phyloP scores from a whole-genome alignment of 1,284 basidiomycete species.

The Exobasidium cylindrosporum region DNA sequence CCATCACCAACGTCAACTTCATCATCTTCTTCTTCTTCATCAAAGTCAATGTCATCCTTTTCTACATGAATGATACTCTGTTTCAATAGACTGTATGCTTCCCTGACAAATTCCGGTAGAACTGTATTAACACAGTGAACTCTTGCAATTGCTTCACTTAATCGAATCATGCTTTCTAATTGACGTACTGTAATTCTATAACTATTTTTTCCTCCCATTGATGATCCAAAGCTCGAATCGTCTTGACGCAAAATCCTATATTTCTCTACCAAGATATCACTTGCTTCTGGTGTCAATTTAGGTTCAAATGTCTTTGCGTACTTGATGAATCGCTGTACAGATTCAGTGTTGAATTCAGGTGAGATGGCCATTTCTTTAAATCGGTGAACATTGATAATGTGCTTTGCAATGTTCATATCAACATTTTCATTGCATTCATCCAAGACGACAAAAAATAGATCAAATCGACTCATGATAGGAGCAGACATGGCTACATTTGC shows the following conservation, averaged over 20 bases:
- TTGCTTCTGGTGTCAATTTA: constrained; percentile 79
- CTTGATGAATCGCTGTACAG: constrained; percentile 90
- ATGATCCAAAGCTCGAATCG: constrained; percentile 62
- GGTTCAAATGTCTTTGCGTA: constrained; percentile 93
- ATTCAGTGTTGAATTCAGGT: constrained; percentile 95
- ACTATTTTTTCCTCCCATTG: constrained; percentile 65
- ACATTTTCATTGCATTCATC: constrained; percentile 94
- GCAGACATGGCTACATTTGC: constrained; percentile 98
- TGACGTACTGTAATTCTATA: constrained; percentile 96
- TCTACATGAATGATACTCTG: constrained; percentile 99
- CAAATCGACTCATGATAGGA: constrained; percentile 99
- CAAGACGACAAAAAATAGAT: constrained; percentile 95
- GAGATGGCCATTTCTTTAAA: constrained; percentile 90
- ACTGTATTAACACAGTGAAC: constrained; percentile 85
- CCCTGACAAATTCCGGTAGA: constrained; percentile 80
- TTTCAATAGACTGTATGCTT: constrained; percentile 86
- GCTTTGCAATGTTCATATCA: constrained; percentile 88
- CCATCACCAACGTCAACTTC: constrained; percentile 27
- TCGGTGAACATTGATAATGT: constrained; percentile 96
- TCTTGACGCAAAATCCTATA: constrained; percentile 89
- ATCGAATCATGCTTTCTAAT: constrained; percentile 92
- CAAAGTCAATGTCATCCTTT: constrained; percentile 96
- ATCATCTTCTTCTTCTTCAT: constrained; percentile 71
- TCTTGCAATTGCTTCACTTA: constrained; percentile 93
- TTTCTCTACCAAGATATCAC: constrained; percentile 90